phyloP scores from a whole-genome alignment of 176 grass and related monocot genomes.

The Eragrostis curvula region DNA sequence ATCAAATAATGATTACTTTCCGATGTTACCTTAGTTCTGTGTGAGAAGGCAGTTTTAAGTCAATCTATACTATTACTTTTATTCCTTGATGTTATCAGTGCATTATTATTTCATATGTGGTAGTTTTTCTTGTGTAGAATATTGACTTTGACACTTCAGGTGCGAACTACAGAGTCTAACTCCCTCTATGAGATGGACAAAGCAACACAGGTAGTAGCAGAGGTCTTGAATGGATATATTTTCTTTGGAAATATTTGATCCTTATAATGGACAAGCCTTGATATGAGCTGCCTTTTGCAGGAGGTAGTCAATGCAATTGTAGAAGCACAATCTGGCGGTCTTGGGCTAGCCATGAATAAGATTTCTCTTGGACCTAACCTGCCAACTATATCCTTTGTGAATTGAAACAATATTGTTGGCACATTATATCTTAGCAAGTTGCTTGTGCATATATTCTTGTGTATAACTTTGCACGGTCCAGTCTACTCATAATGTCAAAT shows the following conservation, averaged over 20 bases:
- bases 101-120: background rate
- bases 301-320: slow-evolving; percentile 87
- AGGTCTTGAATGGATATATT: background rate
- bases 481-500: background rate
- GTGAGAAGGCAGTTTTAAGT: background rate
- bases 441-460: background rate
- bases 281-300: slow-evolving; percentile 43
- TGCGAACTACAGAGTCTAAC: slow-evolving; percentile 67
- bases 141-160: slow-evolving; percentile 55
- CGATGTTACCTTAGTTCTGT: background rate
- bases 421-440: background rate
- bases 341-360: slow-evolving; percentile 69
- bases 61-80: background rate
- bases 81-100: background rate
- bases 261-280: background rate
- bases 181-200: slow-evolving; percentile 93
- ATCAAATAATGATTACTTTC: background rate
- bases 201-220: slow-evolving; percentile 74
- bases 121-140: background rate
- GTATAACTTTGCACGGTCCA: slow-evolving; percentile 14
- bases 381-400: slow-evolving; percentile 87
- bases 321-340: slow-evolving; percentile 71
- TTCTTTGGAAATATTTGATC: slow-evolving; percentile 1
- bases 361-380: slow-evolving; percentile 69
- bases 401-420: slow-evolving; percentile 19